A percentile compares a stretch with the other conserved stretches of the same genome.
Evolutionary conservation across 352 stramenopile genomes (phyloP).

Genomic region (Thraustochytrium sp.): DNA sequence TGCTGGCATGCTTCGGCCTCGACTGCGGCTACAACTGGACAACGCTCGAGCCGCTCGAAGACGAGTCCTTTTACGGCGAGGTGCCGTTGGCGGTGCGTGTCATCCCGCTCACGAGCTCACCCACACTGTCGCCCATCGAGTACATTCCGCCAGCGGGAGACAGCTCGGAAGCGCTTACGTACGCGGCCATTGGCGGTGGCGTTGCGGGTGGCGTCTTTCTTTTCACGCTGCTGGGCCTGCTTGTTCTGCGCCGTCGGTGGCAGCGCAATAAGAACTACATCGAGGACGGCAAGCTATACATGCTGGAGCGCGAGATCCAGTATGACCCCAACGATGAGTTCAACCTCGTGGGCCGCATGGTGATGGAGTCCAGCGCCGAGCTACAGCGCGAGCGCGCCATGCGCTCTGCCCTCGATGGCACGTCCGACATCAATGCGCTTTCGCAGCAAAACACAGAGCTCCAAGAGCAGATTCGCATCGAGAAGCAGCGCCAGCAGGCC

Average conservation of each 20-base stretch:
- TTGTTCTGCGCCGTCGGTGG: constrained; percentile 32
- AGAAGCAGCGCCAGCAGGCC: constrained; percentile 11
- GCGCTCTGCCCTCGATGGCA: background rate
- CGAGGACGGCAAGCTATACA: constrained; percentile 41
- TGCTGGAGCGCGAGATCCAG: background rate
- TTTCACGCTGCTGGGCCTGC: background rate
- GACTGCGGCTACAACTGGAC: constrained; percentile 9
- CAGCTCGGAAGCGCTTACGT: background rate
- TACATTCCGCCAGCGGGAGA: background rate
- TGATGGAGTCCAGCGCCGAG: background rate
- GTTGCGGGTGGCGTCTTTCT: background rate
- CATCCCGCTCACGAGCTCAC: background rate
- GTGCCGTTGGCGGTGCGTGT: background rate
- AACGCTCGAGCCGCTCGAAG: background rate
- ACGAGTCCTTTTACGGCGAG: background rate
- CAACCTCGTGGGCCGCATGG: background rate
- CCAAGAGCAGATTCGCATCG: constrained; percentile 24
- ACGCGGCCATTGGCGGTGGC: background rate
- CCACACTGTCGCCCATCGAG: background rate
- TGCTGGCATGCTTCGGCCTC: constrained; percentile 16
- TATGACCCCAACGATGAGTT: constrained; percentile 38
- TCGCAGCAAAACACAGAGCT: background rate
- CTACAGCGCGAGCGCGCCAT: background rate
- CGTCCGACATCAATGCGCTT: background rate
- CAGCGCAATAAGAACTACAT: constrained; percentile 32